Evolutionary conservation across 345 rosid species (phyloP), one percentile per base, ranked within the genome.

Genomic region (Litchi chinensis): DNA sequence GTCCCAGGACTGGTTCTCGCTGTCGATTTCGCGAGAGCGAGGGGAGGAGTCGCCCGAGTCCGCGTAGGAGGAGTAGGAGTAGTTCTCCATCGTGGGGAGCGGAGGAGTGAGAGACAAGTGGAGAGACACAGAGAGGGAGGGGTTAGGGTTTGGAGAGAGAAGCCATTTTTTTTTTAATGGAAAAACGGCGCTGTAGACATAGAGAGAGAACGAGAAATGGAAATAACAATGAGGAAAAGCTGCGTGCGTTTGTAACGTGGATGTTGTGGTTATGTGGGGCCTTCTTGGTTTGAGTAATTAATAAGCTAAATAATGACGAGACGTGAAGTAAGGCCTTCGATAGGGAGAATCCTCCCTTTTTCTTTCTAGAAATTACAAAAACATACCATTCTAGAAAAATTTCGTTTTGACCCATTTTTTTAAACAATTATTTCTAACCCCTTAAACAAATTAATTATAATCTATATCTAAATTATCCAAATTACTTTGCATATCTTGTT

Each of bases 31-130:
- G 13, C 91, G 88, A 50, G 89, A 89, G 71, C 83, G 89, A 18
- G 91, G 92, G 5, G 91, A 91, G 22, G 95, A 91, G 73, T 86
- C 78, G 81, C 85, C 85, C 65, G 92, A 91, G 44, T 87, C 93
- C 0, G 95, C 87, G 82, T 87, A 91, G 37, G 87, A 87, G 26
- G 89, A 80, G 86, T 83, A 86, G 28, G 90, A 82, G 65, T 79
- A 69, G 77, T 79, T 86, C 68, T 89, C 91, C 93, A 88, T 88
- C 6, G 77, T 57, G 5, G 37, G 21, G 65, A 15, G 4, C 60
- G n/a, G 8, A 57, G 57, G 57, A 24, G 12, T 50, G n/a, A 18
- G 69, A 24, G 21, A 32, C 37, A 26, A 28, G 6, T 16, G 54
- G 50, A 50, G 59, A 77, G 77, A 32, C 3, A 46, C 7, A 5